phyloP scores from a whole-genome alignment of 495 filamentous ascomycete species.

The Podospora bellae-mahoneyi region DNA sequence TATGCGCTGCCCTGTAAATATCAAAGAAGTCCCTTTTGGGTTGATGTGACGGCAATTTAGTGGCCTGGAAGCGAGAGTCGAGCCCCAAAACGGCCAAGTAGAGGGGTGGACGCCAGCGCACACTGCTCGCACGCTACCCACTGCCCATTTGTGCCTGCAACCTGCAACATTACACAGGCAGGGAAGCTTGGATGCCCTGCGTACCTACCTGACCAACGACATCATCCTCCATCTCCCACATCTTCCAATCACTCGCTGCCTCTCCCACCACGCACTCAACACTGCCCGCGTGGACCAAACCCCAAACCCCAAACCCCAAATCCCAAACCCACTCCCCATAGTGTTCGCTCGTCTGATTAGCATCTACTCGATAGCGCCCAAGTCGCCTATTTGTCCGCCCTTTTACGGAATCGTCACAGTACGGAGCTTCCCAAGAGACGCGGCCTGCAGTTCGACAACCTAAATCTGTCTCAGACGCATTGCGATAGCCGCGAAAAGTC shows the following conservation, averaged over 20 bases:
- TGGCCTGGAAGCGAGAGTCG: slow-evolving; percentile 10
- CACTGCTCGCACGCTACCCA: slow-evolving; percentile 4
- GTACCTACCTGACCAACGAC: slow-evolving; percentile 23
- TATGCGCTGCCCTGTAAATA: not conserved
- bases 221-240: slow-evolving; percentile 27
- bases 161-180: slow-evolving; percentile 14
- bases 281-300: slow-evolving; percentile 9
- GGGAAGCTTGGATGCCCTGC: slow-evolving; percentile 11
- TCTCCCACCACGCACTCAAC: not conserved
- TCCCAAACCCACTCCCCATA: not conserved
- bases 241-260: slow-evolving; percentile 13
- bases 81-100: slow-evolving; percentile 21
- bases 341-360: slow-evolving; percentile 1
- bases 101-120: slow-evolving; percentile 18
- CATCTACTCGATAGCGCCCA: not conserved
- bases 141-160: slow-evolving; percentile 9
- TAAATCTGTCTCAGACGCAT: not conserved
- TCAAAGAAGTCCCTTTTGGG: slow-evolving; percentile 2
- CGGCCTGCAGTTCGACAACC: no score
- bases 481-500: not conserved
- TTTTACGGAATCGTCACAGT: not conserved
- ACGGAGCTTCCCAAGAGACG: no score
- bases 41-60: slow-evolving; percentile 3
- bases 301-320: not conserved
- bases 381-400: slow-evolving; percentile 1